These are phyloP conservation scores for Euphorbia peplus DNA, from an alignment of 345 rosid genomes.

Conservation along the genomic window DNA sequence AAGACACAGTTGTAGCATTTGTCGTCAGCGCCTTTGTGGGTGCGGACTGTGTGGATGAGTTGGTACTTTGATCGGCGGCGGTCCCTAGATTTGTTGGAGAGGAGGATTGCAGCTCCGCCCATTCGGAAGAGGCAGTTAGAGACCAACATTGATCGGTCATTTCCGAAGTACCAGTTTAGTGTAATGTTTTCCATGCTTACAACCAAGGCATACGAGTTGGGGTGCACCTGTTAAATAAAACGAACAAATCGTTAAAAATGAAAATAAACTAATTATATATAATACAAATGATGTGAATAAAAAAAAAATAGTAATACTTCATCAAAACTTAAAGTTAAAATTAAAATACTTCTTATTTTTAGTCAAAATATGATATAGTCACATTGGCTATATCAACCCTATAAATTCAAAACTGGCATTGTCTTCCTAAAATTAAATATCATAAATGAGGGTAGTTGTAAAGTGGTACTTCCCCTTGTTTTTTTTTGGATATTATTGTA, in stretches of 20 bases:
- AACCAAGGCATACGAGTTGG: slow-evolving; percentile 82
- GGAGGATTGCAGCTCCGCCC: slow-evolving; percentile 95
- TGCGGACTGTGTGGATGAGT: slow-evolving; percentile 86
- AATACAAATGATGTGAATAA: too few relatives aligned
- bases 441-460: not conserved
- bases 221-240: slow-evolving; percentile 49
- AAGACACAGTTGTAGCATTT: slow-evolving; percentile 65
- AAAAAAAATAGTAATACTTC: too few relatives aligned
- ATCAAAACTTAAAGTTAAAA: too few relatives aligned
- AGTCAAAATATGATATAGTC: too few relatives aligned
- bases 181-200: slow-evolving; percentile 95
- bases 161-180: slow-evolving; percentile 85
- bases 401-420: too few relatives aligned
- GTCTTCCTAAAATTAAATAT: not conserved
- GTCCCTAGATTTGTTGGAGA: slow-evolving; percentile 66
- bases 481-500: too few relatives aligned
- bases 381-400: too few relatives aligned
- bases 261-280: too few relatives aligned
- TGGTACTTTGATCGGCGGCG: slow-evolving; percentile 83
- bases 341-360: too few relatives aligned
- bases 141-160: slow-evolving; percentile 87
- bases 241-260: not conserved
- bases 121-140: slow-evolving; percentile 91
- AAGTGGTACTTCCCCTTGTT: too few relatives aligned
- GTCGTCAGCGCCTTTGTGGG: slow-evolving; percentile 88